phyloP scores from a whole-genome alignment of 202 grass and related monocot species.

The Zoysia matrella region DNA sequence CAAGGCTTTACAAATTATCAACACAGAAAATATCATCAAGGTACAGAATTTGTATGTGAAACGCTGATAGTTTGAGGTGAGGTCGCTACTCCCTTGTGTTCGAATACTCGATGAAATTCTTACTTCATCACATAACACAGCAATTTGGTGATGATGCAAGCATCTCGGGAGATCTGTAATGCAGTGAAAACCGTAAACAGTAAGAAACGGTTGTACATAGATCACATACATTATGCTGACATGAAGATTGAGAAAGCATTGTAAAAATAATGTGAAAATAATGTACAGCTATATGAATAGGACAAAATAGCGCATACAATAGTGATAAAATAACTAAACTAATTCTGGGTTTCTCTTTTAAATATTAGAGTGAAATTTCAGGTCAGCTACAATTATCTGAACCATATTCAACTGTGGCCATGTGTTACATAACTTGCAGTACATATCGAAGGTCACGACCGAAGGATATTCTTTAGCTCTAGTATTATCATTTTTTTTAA shows the following conservation, averaged over 20 bases:
- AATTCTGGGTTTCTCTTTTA: neutral
- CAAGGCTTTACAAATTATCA: conserved; percentile 44
- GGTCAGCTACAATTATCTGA: conserved; percentile 22
- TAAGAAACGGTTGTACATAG: neutral
- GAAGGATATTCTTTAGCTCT: neutral
- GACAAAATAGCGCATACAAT: neutral
- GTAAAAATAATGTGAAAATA: neutral
- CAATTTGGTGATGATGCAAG: conserved; percentile 71
- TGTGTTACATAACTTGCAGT: conserved; percentile 22
- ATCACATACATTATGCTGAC: neutral
- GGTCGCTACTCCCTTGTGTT: conserved; percentile 12
- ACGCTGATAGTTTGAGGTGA: neutral
- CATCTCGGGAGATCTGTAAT: conserved; percentile 82
- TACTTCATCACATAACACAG: conserved; percentile 66
- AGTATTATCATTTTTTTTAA: neutral
- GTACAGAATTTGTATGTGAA: conserved; percentile 10
- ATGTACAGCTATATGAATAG: neutral
- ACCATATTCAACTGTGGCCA: conserved; percentile 7
- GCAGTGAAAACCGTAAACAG: neutral
- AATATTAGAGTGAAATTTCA: neutral
- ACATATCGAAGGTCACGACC: neutral
- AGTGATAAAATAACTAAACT: neutral
- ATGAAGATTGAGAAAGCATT: neutral
- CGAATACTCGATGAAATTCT: too few relatives aligned
- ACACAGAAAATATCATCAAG: conserved; percentile 11